These are phyloP conservation scores for Strobilomyces dryophilus DNA, from an alignment of 768 basidiomycete species.

Conservation along the genomic window DNA sequence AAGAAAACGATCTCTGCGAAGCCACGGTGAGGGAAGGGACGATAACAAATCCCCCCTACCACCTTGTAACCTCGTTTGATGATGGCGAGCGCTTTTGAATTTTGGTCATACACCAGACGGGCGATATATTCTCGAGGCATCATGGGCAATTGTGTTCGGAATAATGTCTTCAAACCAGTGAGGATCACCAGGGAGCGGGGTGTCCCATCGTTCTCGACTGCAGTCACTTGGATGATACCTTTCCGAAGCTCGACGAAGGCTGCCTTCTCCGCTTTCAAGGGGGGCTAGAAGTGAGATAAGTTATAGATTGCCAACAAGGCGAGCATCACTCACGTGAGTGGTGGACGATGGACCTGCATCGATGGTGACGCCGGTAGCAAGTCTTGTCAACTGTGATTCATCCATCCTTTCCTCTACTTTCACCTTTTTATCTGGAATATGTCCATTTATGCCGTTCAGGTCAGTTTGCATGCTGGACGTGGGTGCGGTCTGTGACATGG, in stretches of 20 bases:
- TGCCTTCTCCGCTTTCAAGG: constrained; percentile 65
- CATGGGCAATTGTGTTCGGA: constrained; percentile 95
- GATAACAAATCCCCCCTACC: constrained; percentile 95
- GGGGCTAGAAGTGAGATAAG: constrained; percentile 37
- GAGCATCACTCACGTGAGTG: constrained; percentile 39
- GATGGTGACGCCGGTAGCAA: constrained; percentile 78
- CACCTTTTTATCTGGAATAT: constrained; percentile 47
- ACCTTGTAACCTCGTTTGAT: constrained; percentile 94
- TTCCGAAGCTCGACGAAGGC: constrained; percentile 76
- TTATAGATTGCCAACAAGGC: not conserved
- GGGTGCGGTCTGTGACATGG: constrained; percentile 56
- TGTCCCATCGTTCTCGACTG: constrained; percentile 79
- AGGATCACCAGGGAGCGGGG: constrained; percentile 80
- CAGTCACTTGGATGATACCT: constrained; percentile 76
- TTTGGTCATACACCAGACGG: constrained; percentile 86
- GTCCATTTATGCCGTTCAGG: constrained; percentile 42
- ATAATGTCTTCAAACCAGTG: constrained; percentile 93
- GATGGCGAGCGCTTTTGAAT: constrained; percentile 91
- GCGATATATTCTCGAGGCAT: constrained; percentile 99
- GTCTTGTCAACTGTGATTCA: constrained; percentile 67
- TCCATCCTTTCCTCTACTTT: constrained; percentile 81
- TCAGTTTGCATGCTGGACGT: constrained; percentile 38
- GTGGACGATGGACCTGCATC: constrained; percentile 52
- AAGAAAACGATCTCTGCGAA: constrained; percentile 99
- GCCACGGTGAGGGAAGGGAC: constrained; percentile 90